These are phyloP conservation scores for Pharnaceum exiguum DNA, from an alignment of 148 eudicot genomes.

Conservation along the genomic window DNA sequence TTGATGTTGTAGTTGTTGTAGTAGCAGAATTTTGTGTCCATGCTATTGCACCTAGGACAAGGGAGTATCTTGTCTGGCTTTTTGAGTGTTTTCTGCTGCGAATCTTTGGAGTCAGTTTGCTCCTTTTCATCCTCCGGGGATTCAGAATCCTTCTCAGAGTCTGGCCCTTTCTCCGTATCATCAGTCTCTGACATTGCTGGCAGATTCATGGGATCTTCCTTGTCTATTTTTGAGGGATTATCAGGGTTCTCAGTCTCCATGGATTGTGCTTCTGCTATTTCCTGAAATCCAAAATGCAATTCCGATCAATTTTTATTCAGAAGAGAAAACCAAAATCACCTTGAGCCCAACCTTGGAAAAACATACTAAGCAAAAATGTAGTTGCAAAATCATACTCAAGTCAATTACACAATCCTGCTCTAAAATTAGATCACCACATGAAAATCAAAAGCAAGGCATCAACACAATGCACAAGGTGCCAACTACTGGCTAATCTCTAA, in stretches of 20 bases:
- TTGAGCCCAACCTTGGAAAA: neutral
- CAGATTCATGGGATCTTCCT: conserved; percentile 21
- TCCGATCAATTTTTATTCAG: conserved; percentile 8
- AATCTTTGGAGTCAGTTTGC: conserved; percentile 32
- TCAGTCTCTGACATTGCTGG: conserved; percentile 23
- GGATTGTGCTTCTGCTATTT: conserved; percentile 25
- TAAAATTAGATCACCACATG: too few species aligned
- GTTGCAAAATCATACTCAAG: too few species aligned
- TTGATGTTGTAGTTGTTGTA: conserved; percentile 89
- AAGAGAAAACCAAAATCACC: neutral
- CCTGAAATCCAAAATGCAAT: conserved; percentile 35
- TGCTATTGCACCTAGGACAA: conserved; percentile 93
- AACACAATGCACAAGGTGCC: too few species aligned
- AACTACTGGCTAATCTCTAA: too few species aligned
- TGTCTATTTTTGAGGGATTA: conserved; percentile 11
- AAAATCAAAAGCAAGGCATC: too few species aligned
- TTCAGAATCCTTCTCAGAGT: conserved; percentile 44
- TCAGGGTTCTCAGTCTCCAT: conserved; percentile 25
- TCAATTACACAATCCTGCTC: too few species aligned
- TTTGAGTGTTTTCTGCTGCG: conserved; percentile 51
- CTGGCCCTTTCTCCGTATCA: conserved; percentile 31
- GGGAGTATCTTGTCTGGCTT: conserved; percentile 93
- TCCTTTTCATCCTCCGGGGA: conserved; percentile 29
- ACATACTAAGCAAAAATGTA: too few species aligned
- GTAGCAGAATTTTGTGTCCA: conserved; percentile 97